phyloP scores from a whole-genome alignment of 805 yeast genomes.

The Pichia ethanolica region DNA sequence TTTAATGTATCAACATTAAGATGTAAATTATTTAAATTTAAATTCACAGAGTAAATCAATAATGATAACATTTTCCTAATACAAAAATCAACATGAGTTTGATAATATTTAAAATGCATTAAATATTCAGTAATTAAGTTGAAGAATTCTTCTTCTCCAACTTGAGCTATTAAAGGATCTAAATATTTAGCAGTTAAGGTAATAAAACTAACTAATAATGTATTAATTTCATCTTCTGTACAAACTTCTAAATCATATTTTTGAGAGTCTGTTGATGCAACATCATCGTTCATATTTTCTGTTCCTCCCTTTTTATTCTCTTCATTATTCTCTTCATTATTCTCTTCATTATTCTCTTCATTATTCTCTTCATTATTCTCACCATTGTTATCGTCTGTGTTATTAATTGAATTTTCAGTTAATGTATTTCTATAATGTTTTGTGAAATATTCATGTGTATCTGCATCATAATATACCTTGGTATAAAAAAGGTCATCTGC shows the following conservation, averaged over 20 bases:
- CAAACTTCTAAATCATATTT: conserved; percentile 14
- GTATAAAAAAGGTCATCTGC: conserved; percentile 26
- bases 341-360: conserved; percentile 3
- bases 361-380: neutral
- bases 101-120: conserved; percentile 25
- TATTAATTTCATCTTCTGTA: conserved; percentile 27
- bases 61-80: conserved; percentile 42
- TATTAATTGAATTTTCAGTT: neutral
- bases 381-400: neutral
- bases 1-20: conserved; percentile 14
- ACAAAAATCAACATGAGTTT: conserved; percentile 36
- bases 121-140: conserved; percentile 22
- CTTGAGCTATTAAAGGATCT: conserved; percentile 14
- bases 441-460: conserved; percentile 19
- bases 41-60: conserved; percentile 26
- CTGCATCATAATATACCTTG: conserved; percentile 20
- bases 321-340: neutral
- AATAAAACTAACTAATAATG: conserved; percentile 28
- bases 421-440: conserved; percentile 11
- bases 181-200: conserved; percentile 26
- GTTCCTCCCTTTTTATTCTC: too few relatives aligned
- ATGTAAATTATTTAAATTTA: conserved; percentile 18
- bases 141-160: conserved; percentile 22
- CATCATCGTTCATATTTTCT: too few relatives aligned
- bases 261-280: too few relatives aligned